phyloP scores from a whole-genome alignment of 805 yeast genomes.

The Lipomyces spencermartinsiae region DNA sequence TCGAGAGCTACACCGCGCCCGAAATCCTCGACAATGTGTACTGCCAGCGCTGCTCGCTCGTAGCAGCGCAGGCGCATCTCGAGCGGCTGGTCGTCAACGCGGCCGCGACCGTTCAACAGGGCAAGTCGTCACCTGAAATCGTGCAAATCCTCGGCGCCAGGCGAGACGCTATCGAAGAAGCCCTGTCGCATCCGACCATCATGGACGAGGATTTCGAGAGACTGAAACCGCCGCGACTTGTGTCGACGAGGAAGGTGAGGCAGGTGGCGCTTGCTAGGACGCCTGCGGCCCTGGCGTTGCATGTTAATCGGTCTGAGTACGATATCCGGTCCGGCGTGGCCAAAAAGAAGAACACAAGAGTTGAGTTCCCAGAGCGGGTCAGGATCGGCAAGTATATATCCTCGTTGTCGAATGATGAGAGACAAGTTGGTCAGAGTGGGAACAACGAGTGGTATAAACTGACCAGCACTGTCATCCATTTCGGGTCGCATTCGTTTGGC shows the following conservation, averaged over 20 bases:
- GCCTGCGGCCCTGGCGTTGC: slow-evolving; percentile 82
- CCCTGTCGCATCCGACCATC: slow-evolving; percentile 69
- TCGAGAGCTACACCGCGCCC: slow-evolving; percentile 72
- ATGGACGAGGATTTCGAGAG: slow-evolving; percentile 79
- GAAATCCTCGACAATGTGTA: slow-evolving; percentile 93
- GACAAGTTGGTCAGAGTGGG: background rate
- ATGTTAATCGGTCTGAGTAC: slow-evolving; percentile 91
- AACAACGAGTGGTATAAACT: slow-evolving; percentile 60
- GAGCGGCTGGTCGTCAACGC: slow-evolving; percentile 34
- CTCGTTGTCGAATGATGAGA: slow-evolving; percentile 9
- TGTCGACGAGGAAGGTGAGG: slow-evolving; percentile 78
- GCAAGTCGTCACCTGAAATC: slow-evolving; percentile 11
- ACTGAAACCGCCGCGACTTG: slow-evolving; percentile 62
- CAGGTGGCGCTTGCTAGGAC: slow-evolving; percentile 81
- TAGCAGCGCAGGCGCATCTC: slow-evolving; percentile 44
- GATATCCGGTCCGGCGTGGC: slow-evolving; percentile 85
- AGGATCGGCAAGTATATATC: slow-evolving; percentile 47
- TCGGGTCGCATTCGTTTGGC: slow-evolving; percentile 97
- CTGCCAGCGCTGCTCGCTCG: slow-evolving; percentile 89
- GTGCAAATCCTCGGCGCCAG: slow-evolving; percentile 52
- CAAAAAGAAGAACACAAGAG: slow-evolving; percentile 81
- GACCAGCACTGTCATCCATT: slow-evolving; percentile 88
- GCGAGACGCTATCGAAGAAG: slow-evolving; percentile 56
- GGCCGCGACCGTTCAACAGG: background rate
- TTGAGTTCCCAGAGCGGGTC: slow-evolving; percentile 73